Base-by-base conservation (phyloP, 78 protist genomes). In the Polysphondylium violaceum region DNA sequence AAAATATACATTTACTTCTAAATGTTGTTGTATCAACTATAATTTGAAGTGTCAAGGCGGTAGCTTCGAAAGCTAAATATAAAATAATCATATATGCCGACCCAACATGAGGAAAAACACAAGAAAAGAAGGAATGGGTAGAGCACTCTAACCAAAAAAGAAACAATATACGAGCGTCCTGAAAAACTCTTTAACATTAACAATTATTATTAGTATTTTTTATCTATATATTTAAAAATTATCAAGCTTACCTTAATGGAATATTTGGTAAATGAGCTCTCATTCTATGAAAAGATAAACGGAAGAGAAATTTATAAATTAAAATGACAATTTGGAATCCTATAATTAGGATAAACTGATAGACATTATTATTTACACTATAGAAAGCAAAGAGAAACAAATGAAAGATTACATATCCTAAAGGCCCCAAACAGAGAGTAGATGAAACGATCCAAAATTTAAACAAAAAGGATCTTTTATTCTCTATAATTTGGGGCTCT, bases 311-410 rank as follows among this genome's bases (percentile, higher is more conserved):
- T 44, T 77, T 77, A 25, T 77, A 77, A 3, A 64, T 59, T 3
- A 77, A 35, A 3, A 77, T 36, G 17, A 77, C 6, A 25, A 64
- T 0, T 64, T 77, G 87, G 72, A 77, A 77, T 0, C 69, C 14
- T 8, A 77, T 56, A 27, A 77, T 77, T 1, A 77, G 59, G 0
- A 77, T 7, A 35, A 69, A 25, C 47, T 77, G 87, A 1, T 33
- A 11, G 14, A 77, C 2, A 23, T 77, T 60, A 23, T n/a, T 25
- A 14, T 73, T 31, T 31, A 77, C 87, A 29, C 69, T 55, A 35
- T 77, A 77, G 64, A 77, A 77, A 47, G 87, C 87, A 33, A 77
- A 77, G n/a, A 77, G 74, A 74, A 77, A 77, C 31, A 77, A 63
- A 63, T 77, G 87, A 55, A 77, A 77, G 23, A 77, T 47, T 16